Conservation (phyloP, 2,329 filamentous ascomycete genomes). For the Paecilomyces dactylethromorphus region DNA sequence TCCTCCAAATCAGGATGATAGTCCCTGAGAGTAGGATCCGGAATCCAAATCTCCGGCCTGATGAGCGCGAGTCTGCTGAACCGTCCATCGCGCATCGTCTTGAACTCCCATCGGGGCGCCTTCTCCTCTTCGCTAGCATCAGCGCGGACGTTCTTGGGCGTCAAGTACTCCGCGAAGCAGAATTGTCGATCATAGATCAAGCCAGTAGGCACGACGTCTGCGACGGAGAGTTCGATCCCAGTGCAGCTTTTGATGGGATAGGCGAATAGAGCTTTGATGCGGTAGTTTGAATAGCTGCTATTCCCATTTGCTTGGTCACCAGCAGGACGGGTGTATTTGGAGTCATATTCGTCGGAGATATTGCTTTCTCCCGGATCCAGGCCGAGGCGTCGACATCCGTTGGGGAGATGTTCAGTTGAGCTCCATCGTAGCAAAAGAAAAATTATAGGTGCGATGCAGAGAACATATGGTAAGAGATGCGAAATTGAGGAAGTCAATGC, state of each 20-base stretch:
- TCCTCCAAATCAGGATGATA: slow-evolving; percentile 41
- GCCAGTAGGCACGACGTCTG: slow-evolving; percentile 60
- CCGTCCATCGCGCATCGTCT: slow-evolving; percentile 37
- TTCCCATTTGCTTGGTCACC: slow-evolving; percentile 20
- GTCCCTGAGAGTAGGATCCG: slow-evolving; percentile 38
- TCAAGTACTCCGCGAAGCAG: slow-evolving; percentile 63
- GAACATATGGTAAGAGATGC: slow-evolving; percentile 1
- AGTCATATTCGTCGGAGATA: slow-evolving; percentile 50
- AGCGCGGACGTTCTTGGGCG: slow-evolving; percentile 16
- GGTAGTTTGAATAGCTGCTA: slow-evolving; percentile 31
- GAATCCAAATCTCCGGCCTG: slow-evolving; percentile 55
- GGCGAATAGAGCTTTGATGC: slow-evolving; percentile 64
- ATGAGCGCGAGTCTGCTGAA: slow-evolving; percentile 64
- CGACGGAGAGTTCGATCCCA: slow-evolving; percentile 64
- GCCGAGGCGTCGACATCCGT: slow-evolving; percentile 49
- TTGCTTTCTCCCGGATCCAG: slow-evolving; percentile 43
- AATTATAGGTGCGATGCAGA: slow-evolving; percentile 9
- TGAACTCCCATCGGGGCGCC: slow-evolving; percentile 38
- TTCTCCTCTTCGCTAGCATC: slow-evolving; percentile 25
- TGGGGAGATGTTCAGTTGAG: slow-evolving; percentile 17
- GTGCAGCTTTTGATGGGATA: slow-evolving; percentile 80
- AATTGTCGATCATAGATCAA: slow-evolving; percentile 77
- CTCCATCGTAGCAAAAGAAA: slow-evolving; percentile 4
- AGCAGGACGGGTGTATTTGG: slow-evolving; percentile 39
- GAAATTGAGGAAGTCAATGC: background rate